Conservation (phyloP, 331 rosid species). For the Stylosanthes scabra region DNA sequence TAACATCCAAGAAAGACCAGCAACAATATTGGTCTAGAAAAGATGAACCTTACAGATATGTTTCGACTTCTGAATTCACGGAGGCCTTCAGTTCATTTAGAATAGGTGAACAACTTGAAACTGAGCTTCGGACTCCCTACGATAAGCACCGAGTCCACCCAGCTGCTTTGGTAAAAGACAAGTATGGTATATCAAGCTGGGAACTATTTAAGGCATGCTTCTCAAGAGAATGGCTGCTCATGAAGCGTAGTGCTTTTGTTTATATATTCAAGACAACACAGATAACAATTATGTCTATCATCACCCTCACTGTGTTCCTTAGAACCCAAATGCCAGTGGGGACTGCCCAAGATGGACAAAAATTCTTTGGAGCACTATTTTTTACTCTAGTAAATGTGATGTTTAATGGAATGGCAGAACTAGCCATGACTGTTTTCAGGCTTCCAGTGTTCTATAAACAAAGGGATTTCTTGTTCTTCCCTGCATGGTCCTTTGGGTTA, state of each 20-base stretch:
- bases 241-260: conserved; percentile 45
- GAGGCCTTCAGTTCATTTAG: conserved; percentile 37
- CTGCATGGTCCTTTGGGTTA: conserved; percentile 55
- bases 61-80: conserved; percentile 37
- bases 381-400: conserved; percentile 37
- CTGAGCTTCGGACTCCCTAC: conserved; percentile 29
- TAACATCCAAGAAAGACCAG: conserved; percentile 51
- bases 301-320: conserved; percentile 44
- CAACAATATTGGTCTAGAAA: conserved; percentile 41
- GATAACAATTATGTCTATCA: conserved; percentile 1
- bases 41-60: conserved; percentile 42
- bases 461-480: conserved; percentile 55
- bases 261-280: conserved; percentile 46
- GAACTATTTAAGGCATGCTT: conserved; percentile 46
- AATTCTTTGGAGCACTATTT: conserved; percentile 52
- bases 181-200: conserved; percentile 41
- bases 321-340: conserved; percentile 48
- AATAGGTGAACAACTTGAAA: conserved; percentile 35
- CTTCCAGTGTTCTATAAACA: conserved; percentile 59
- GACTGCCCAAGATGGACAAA: conserved; percentile 37
- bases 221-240: conserved; percentile 50
- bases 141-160: conserved; percentile 28
- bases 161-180: conserved; percentile 37
- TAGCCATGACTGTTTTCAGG: conserved; percentile 41
- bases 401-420: conserved; percentile 47